Percentiles rank a stretch among this genome's conserved stretches.
phyloP scores from a whole-genome alignment of 2,329 filamentous ascomycete genomes.

The Drechmeria coniospora region DNA sequence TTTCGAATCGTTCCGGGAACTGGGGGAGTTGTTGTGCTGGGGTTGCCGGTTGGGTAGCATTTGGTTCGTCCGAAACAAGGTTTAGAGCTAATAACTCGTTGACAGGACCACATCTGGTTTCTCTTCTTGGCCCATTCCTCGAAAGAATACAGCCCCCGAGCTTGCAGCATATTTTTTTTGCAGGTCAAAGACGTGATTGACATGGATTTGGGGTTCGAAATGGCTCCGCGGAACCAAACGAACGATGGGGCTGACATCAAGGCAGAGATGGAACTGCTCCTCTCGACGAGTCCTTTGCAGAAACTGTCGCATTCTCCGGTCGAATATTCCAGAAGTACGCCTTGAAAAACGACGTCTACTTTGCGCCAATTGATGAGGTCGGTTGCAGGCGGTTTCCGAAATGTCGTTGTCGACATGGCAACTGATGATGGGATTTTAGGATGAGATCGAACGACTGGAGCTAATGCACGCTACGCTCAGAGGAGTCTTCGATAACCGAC shows the following conservation, averaged over 20 bases:
- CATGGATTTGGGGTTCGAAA: conserved; percentile 18
- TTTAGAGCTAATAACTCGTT: conserved; percentile 1
- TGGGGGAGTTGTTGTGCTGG: no score
- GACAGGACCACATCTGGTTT: background rate
- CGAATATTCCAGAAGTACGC: conserved; percentile 54
- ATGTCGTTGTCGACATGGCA: no score
- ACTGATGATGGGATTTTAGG: conserved; percentile 28
- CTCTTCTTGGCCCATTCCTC: background rate
- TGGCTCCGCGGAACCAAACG: conserved; percentile 1
- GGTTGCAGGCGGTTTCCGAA: conserved; percentile 7
- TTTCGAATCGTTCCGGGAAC: no score
- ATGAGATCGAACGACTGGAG: conserved; percentile 51
- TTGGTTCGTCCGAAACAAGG: no score
- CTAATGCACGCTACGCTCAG: conserved; percentile 47
- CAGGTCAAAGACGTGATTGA: no score
- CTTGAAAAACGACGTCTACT: conserved; percentile 48
- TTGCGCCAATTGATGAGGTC: conserved; percentile 59
- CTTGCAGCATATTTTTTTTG: no score
- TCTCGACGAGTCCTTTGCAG: conserved; percentile 42
- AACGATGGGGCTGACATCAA: conserved; percentile 9
- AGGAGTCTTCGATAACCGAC: conserved; percentile 47
- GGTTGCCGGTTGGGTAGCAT: no score
- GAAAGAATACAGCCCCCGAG: background rate
- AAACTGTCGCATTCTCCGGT: conserved; percentile 44
- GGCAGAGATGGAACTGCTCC: conserved; percentile 35